Evolutionary conservation across 768 basidiomycete species (phyloP).

Genomic region (Podaxis carcinomalis): DNA sequence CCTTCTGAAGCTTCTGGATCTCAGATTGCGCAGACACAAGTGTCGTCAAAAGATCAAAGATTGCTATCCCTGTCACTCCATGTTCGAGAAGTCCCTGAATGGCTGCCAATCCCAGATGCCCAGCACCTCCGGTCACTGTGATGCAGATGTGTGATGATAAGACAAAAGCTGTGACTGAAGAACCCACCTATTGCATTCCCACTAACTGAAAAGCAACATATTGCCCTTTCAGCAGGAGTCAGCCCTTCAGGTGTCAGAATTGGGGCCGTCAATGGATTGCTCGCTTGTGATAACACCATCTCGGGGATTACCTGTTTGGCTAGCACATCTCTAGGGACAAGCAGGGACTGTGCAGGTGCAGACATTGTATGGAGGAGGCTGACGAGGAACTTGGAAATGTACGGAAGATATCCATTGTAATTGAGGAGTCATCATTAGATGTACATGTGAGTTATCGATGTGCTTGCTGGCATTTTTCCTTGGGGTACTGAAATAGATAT

Average conservation of each 20-base stretch:
- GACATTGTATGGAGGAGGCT: not conserved
- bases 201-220: slow-evolving; percentile 29
- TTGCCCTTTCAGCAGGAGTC: slow-evolving; percentile 21
- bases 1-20: slow-evolving; percentile 16
- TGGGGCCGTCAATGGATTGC: slow-evolving; percentile 16
- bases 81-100: slow-evolving; percentile 41
- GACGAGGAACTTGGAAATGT: not conserved
- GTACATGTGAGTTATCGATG: slow-evolving; percentile 4
- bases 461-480: not conserved
- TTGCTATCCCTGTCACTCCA: slow-evolving; percentile 30
- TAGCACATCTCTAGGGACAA: slow-evolving; percentile 1
- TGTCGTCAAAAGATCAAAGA: slow-evolving; percentile 25
- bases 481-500: not conserved
- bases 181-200: slow-evolving; percentile 38
- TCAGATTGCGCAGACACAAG: slow-evolving; percentile 20
- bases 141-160: not conserved
- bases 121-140: slow-evolving; percentile 41
- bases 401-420: not conserved
- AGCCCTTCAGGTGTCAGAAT: slow-evolving; percentile 9
- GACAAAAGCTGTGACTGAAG: not conserved
- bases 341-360: not conserved
- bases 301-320: not conserved
- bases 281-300: slow-evolving; percentile 13
- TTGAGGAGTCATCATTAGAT: not conserved
- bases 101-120: slow-evolving; percentile 31